These are phyloP conservation scores for Hamigera avellanea DNA, from an alignment of 495 filamentous ascomycete species.

Conservation along the genomic window DNA sequence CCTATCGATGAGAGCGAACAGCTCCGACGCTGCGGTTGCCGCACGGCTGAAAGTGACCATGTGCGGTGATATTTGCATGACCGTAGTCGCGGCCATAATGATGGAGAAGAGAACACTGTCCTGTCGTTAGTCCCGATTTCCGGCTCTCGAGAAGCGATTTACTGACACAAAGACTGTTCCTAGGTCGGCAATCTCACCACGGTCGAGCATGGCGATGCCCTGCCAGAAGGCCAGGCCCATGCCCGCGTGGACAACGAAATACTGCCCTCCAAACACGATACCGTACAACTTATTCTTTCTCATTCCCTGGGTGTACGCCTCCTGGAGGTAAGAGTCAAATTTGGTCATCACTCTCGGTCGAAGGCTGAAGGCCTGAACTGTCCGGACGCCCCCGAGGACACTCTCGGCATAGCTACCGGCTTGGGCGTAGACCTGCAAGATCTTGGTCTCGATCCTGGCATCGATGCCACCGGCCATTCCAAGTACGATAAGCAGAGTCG, in stretches of 20 bases:
- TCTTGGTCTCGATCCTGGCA: conserved; percentile 9
- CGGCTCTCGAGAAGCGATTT: conserved; percentile 5
- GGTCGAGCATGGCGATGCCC: conserved; percentile 27
- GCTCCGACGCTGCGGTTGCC: conserved; percentile 27
- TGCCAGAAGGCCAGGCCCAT: conserved; percentile 39
- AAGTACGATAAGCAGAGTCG: conserved; percentile 19
- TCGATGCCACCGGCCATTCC: conserved; percentile 4
- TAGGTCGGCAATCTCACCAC: conserved; percentile 21
- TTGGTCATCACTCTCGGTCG: conserved; percentile 17
- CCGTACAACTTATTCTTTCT: conserved; percentile 23
- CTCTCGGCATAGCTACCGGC: conserved; percentile 30
- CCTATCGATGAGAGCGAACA: conserved; percentile 38
- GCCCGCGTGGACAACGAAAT: conserved; percentile 29
- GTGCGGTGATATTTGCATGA: conserved; percentile 22
- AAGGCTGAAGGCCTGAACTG: conserved; percentile 39
- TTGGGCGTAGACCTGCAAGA: conserved; percentile 4
- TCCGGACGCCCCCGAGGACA: conserved; percentile 29
- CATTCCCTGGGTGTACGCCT: conserved; percentile 12
- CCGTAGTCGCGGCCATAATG: conserved; percentile 14
- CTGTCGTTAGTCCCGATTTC: conserved; percentile 25
- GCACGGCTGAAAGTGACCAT: conserved; percentile 37
- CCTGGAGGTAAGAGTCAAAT: conserved; percentile 16
- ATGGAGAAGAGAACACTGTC: conserved; percentile 38
- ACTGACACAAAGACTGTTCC: conserved; percentile 40
- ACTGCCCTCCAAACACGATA: conserved; percentile 27